Evolutionary conservation across 768 basidiomycete species (phyloP), one percentile per base, ranked within the genome.

Genomic region (Coprinellus micaceus): DNA sequence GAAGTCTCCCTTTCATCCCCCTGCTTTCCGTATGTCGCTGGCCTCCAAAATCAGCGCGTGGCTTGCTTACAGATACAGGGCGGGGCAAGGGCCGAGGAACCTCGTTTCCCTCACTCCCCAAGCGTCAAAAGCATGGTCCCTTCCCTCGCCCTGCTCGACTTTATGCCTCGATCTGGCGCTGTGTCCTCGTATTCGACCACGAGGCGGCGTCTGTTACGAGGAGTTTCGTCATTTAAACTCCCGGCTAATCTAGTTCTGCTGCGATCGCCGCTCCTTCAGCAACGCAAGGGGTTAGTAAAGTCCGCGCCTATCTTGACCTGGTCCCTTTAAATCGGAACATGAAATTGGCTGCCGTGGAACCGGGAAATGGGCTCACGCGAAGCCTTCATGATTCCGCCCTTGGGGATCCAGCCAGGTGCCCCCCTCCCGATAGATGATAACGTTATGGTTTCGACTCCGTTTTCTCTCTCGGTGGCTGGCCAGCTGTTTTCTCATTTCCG

Each of bases 371-470:
- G 49, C 49, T 57, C 56, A 3, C 33, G 19, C 39, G 39, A 28
- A 7, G 15, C 37, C 21, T 22, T 45, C 21, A 10, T 47, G 7
- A 28, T 17, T 49, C 10, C n/a, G 21, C 11, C 26, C 19, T 46
- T 41, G 6, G 17, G 40, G 40, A 41, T n/a, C 40, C 15, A 41
- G 40, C 22, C 40, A 33, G 15, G 13, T 48, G n/a, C n/a, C n/a
- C n/a, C n/a, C n/a, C n/a, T n/a, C n/a, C n/a, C n/a, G n/a, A n/a
- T n/a, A n/a, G 44, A 55, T 48, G 21, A 52, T 57, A 57, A 49
- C 30, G 22, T 57, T 57, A 57, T 43, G 56, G 37, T 57, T 57
- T 41, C 49, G 30, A n/a, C 24, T n/a, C 19, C 24, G 12, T 39
- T 22, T 48, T 33, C 21, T 24, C 24, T 30, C 11, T 25, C 15